A percentile compares a stretch with the other conserved stretches of the same genome.
Conservation (phyloP, 768 basidiomycete genomes). For the Mycena galericulata region DNA sequence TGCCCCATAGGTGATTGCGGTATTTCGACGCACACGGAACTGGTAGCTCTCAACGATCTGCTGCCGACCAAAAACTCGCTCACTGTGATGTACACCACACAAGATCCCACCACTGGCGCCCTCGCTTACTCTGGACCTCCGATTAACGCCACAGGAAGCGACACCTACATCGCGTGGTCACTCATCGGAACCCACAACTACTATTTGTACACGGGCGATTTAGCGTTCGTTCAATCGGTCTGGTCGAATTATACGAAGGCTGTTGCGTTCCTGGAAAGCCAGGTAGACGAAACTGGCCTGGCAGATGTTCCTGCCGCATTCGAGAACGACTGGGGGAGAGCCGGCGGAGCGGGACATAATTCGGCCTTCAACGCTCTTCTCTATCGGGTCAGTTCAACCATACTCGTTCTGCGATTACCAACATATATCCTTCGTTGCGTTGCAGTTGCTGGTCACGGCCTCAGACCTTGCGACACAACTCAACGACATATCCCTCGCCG, state of each 20-base stretch:
- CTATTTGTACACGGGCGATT: slow-evolving; percentile 61
- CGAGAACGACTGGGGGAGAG: slow-evolving; percentile 62
- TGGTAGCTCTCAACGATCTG: slow-evolving; percentile 50
- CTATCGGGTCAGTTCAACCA: slow-evolving; percentile 49
- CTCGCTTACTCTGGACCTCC: slow-evolving; percentile 58
- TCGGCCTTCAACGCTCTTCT: slow-evolving; percentile 60
- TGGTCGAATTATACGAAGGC: slow-evolving; percentile 61
- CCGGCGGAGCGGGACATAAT: slow-evolving; percentile 59
- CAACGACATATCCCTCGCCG: slow-evolving; percentile 40
- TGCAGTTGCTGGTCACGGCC: slow-evolving; percentile 49
- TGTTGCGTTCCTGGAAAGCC: slow-evolving; percentile 52
- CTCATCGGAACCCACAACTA: slow-evolving; percentile 57
- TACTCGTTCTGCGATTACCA: background rate
- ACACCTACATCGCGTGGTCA: slow-evolving; percentile 65
- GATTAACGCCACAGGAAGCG: slow-evolving; percentile 50
- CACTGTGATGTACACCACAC: slow-evolving; percentile 61
- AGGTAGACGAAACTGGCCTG: slow-evolving; percentile 53
- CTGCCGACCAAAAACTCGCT: slow-evolving; percentile 59
- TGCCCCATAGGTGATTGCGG: slow-evolving; percentile 51
- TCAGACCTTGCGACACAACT: slow-evolving; percentile 50
- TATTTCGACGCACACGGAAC: slow-evolving; percentile 53
- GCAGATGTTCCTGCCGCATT: slow-evolving; percentile 55
- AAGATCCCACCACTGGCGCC: slow-evolving; percentile 58
- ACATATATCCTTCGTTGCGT: background rate
- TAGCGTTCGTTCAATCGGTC: slow-evolving; percentile 52